Conservation (phyloP, 331 rosid genomes). For the Phaseolus coccineus region DNA sequence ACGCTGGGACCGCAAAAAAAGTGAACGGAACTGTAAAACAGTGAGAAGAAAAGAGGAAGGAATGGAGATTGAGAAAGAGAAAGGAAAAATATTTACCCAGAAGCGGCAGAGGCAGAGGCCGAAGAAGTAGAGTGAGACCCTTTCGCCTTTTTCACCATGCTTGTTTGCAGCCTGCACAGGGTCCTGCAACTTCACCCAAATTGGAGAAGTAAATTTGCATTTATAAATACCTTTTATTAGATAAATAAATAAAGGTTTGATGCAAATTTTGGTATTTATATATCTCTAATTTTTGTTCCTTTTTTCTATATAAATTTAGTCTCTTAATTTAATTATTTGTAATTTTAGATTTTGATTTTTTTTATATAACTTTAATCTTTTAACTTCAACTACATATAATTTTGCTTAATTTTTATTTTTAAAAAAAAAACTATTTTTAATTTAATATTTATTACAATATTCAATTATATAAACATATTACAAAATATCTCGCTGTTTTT, state of each 20-base stretch:
- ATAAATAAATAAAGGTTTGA: not conserved
- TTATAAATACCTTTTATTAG: not conserved
- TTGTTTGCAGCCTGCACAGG: not conserved
- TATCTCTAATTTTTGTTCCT: too few species aligned
- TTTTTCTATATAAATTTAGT: too few species aligned
- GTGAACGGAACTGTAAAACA: conserved; percentile 18
- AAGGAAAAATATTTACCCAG: conserved; percentile 45
- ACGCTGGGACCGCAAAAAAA: conserved; percentile 34
- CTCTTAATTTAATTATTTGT: too few species aligned
- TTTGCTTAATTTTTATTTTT: too few species aligned
- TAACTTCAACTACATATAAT: too few species aligned
- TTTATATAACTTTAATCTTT: too few species aligned
- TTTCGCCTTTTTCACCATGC: conserved; percentile 65
- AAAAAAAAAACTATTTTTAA: too few species aligned
- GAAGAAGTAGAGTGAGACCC: conserved; percentile 46
- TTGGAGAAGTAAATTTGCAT: not conserved
- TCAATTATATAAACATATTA: too few species aligned
- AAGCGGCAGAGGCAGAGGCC: conserved; percentile 40
- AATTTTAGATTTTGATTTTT: too few species aligned
- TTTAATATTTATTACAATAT: too few species aligned
- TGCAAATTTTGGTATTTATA: too few species aligned
- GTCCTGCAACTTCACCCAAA: not conserved
- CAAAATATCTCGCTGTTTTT: too few species aligned
- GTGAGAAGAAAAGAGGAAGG: not conserved
- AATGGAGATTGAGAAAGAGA: not conserved